Percentiles rank a stretch among this genome's conserved stretches.
Evolutionary conservation across 2,329 filamentous ascomycete species (phyloP).

Genomic region (Fusarium pseudoanthophilum): DNA sequence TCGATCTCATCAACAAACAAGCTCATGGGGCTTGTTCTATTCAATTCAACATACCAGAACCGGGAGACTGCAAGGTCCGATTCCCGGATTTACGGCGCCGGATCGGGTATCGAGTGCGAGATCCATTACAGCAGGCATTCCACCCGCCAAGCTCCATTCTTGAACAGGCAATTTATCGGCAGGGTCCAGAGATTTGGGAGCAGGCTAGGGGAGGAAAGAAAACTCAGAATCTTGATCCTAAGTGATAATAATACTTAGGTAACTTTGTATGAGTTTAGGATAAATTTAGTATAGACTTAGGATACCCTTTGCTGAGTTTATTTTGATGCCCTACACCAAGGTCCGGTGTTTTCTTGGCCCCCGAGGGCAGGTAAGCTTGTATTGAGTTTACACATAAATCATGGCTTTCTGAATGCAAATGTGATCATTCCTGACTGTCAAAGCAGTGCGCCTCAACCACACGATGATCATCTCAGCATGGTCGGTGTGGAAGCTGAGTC

Average conservation of each 20-base stretch:
- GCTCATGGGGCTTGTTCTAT: neutral
- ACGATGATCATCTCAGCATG: too few species aligned
- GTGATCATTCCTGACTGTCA: neutral
- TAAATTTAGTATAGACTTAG: too few species aligned
- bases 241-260: too few species aligned
- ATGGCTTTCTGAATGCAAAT: conserved; percentile 1
- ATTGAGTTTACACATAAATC: neutral
- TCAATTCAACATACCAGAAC: neutral
- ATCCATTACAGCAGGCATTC: conserved; percentile 20
- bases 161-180: neutral
- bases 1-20: neutral
- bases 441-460: neutral
- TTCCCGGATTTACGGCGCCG: conserved; percentile 1
- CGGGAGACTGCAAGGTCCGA: neutral
- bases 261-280: too few species aligned
- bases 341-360: too few species aligned
- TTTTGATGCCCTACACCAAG: too few species aligned
- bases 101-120: conserved; percentile 1
- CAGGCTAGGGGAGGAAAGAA: too few species aligned
- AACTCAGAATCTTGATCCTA: too few species aligned
- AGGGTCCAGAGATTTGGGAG: neutral
- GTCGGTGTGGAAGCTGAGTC: neutral
- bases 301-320: too few species aligned
- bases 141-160: neutral
- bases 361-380: neutral